Evolutionary conservation across 768 basidiomycete species (phyloP).

Genomic region (Kwoniella dendrophila): DNA sequence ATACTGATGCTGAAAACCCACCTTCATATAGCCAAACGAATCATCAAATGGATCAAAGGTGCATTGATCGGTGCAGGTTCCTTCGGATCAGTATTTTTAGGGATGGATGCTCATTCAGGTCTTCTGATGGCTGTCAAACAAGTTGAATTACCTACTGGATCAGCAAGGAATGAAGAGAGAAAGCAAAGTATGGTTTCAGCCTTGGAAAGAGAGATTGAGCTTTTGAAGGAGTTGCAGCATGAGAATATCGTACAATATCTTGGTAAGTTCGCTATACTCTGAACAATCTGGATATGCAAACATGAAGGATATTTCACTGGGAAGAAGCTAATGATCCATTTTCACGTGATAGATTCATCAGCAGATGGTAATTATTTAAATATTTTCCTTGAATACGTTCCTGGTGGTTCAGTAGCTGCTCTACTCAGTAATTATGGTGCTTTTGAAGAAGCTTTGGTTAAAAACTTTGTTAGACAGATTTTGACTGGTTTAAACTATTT

Average conservation of each 20-base stretch:
- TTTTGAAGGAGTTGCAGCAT: constrained; percentile 93
- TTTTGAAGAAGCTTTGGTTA: constrained; percentile 87
- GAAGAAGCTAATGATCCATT: not conserved
- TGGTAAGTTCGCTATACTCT: constrained; percentile 63
- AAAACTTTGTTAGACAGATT: constrained; percentile 91
- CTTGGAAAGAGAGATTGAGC: constrained; percentile 91
- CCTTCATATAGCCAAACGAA: constrained; percentile 59
- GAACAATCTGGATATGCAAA: not conserved
- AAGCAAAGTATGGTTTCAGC: constrained; percentile 92
- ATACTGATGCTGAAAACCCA: not conserved
- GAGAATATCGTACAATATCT: constrained; percentile 97
- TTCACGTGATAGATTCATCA: constrained; percentile 72
- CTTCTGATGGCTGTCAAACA: constrained; percentile 97
- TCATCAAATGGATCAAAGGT: constrained; percentile 94
- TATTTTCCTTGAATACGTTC: constrained; percentile 96
- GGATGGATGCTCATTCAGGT: constrained; percentile 88
- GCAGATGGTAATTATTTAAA: constrained; percentile 87
- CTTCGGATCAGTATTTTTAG: constrained; percentile 91
- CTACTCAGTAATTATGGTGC: constrained; percentile 87
- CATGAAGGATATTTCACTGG: not conserved
- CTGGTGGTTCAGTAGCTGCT: constrained; percentile 89
- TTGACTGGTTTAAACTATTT: constrained; percentile 84
- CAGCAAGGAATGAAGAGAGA: constrained; percentile 82
- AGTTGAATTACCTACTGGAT: constrained; percentile 84
- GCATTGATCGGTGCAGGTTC: constrained; percentile 93